Percentiles rank a stretch among this genome's conserved stretches.
Evolutionary conservation across 352 stramenopile species (phyloP).

Genomic region (Globisporangium yorkense): DNA sequence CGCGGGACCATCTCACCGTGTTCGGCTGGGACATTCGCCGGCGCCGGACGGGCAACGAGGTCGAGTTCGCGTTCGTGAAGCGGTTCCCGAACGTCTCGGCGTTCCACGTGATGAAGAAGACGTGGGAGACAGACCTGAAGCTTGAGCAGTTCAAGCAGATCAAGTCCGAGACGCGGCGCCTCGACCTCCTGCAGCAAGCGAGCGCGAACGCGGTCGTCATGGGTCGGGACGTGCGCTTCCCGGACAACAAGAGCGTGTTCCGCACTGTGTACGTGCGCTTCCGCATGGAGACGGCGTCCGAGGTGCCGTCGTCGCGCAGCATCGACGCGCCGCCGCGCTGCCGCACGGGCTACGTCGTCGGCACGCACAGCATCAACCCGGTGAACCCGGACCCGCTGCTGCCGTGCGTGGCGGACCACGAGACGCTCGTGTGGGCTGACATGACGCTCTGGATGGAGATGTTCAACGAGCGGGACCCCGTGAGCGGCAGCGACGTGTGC

Average conservation of each 20-base stretch:
- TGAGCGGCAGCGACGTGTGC: constrained; percentile 25
- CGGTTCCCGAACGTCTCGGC: constrained; percentile 30
- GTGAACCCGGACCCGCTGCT: background rate
- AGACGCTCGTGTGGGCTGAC: constrained; percentile 33
- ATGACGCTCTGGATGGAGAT: constrained; percentile 42
- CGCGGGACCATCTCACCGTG: constrained; percentile 20
- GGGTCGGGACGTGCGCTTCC: constrained; percentile 34
- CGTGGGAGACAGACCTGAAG: constrained; percentile 31
- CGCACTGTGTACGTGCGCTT: constrained; percentile 41
- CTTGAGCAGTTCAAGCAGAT: constrained; percentile 32
- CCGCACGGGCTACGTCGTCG: constrained; percentile 33
- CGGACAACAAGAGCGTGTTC: constrained; percentile 34
- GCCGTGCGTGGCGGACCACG: constrained; percentile 8
- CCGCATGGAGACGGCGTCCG: constrained; percentile 27
- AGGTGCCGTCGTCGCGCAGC: constrained; percentile 12
- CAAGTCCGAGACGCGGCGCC: constrained; percentile 38
- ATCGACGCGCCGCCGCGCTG: constrained; percentile 17
- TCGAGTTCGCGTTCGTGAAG: constrained; percentile 39
- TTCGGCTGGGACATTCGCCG: constrained; percentile 39
- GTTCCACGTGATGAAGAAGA: constrained; percentile 25
- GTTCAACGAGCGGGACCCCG: constrained; percentile 24
- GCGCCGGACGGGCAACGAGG: constrained; percentile 21
- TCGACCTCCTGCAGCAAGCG: constrained; percentile 42
- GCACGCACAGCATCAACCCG: constrained; percentile 37
- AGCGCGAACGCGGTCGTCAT: constrained; percentile 33